These are phyloP conservation scores for Kwoniella dendrophila DNA, from an alignment of 768 basidiomycete genomes.

Conservation along the genomic window DNA sequence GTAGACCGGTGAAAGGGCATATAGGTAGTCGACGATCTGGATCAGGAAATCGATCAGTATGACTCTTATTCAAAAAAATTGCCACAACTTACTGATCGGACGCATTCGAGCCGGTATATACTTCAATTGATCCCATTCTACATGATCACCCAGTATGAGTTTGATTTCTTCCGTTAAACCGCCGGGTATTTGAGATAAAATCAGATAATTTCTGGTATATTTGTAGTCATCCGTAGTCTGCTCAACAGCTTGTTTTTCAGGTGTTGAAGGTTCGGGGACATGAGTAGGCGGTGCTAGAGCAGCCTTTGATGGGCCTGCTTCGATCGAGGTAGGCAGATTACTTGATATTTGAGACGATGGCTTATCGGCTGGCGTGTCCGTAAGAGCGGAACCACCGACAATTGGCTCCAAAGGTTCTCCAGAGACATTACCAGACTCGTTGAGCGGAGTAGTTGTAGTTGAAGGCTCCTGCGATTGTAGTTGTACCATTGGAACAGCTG, in stretches of 20 bases:
- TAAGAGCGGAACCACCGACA: too few relatives aligned
- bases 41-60: constrained; percentile 4
- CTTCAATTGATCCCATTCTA: constrained; percentile 61
- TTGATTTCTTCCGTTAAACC: constrained; percentile 66
- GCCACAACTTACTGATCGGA: constrained; percentile 28
- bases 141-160: constrained; percentile 82
- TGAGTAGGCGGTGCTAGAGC: neutral
- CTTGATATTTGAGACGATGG: too few relatives aligned
- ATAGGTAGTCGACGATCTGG: constrained; percentile 69
- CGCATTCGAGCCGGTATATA: constrained; percentile 45
- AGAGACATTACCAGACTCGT: too few relatives aligned
- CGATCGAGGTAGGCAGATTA: too few relatives aligned
- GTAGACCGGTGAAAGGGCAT: constrained; percentile 77
- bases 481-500: too few relatives aligned
- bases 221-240: constrained; percentile 14
- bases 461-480: too few relatives aligned
- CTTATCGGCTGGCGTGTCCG: too few relatives aligned
- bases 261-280: constrained; percentile 2
- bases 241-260: neutral
- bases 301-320: neutral
- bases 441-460: too few relatives aligned
- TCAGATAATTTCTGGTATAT: constrained; percentile 52
- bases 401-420: too few relatives aligned
- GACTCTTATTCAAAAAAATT: neutral
- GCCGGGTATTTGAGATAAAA: constrained; percentile 51